Percentiles rank a stretch among this genome's conserved stretches.
phyloP scores from a whole-genome alignment of 345 rosid species.

The Brassica nigra region DNA sequence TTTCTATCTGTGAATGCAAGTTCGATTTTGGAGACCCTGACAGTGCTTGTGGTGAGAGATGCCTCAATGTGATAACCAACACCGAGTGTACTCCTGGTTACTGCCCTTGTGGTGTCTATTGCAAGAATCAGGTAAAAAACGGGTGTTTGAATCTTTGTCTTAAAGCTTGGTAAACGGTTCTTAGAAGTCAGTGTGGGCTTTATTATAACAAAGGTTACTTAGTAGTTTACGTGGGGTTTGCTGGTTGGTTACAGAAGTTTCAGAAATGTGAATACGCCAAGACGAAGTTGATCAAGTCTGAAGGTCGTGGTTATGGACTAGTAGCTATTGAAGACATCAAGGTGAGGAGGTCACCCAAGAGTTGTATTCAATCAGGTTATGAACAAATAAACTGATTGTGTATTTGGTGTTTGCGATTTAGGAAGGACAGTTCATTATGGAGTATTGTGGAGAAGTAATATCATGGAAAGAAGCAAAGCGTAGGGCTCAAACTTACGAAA shows the following conservation, averaged over 20 bases:
- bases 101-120: slow-evolving; percentile 72
- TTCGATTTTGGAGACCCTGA: slow-evolving; percentile 66
- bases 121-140: slow-evolving; percentile 75
- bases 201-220: neutral
- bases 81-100: slow-evolving; percentile 87
- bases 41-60: slow-evolving; percentile 85
- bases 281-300: slow-evolving; percentile 69
- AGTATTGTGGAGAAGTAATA: slow-evolving; percentile 99
- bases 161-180: neutral
- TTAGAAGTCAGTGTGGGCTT: neutral
- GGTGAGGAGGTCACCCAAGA: slow-evolving; percentile 46
- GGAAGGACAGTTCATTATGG: slow-evolving; percentile 87
- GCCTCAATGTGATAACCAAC: slow-evolving; percentile 83
- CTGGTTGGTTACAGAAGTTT: slow-evolving; percentile 56
- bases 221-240: neutral
- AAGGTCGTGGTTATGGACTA: slow-evolving; percentile 92
- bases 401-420: slow-evolving; percentile 37
- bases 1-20: slow-evolving; percentile 81
- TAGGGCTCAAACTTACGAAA: slow-evolving; percentile 80
- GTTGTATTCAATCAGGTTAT: slow-evolving; percentile 6
- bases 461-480: slow-evolving; percentile 91
- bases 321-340: slow-evolving; percentile 78
- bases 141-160: neutral
- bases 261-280: slow-evolving; percentile 84
- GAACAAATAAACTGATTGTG: neutral